Evolutionary conservation across 106 monocot genomes (phyloP).

Genomic region (Dendrobium huoshanense): DNA sequence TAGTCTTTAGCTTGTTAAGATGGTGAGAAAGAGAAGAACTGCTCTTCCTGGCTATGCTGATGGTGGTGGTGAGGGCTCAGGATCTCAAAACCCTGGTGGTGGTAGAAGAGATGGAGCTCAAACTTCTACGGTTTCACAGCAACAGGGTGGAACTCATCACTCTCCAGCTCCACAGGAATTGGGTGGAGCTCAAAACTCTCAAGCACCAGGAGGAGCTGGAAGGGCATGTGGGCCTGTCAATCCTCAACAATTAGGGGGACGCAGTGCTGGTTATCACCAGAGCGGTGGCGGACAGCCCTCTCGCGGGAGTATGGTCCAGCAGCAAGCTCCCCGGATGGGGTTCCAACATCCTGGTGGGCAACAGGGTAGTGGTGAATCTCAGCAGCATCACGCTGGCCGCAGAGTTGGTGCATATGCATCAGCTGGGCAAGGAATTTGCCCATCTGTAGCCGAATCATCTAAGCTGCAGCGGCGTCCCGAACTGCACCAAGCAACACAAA

Average conservation of each 20-base stretch:
- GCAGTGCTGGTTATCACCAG: constrained; percentile 25
- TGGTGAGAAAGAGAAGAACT: constrained; percentile 47
- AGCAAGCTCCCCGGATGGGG: constrained; percentile 8
- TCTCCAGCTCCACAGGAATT: not conserved
- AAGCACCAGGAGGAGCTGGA: constrained; percentile 23
- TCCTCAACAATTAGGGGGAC: constrained; percentile 47
- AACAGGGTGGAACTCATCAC: not conserved
- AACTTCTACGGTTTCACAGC: not conserved
- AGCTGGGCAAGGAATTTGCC: constrained; percentile 29
- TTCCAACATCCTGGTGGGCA: constrained; percentile 38
- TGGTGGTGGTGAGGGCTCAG: constrained; percentile 20
- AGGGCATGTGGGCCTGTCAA: constrained; percentile 29
- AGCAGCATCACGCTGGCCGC: constrained; percentile 48
- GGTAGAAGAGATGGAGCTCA: constrained; percentile 22
- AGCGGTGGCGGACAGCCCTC: constrained; percentile 11
- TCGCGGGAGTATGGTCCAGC: constrained; percentile 12
- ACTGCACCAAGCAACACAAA: constrained; percentile 88
- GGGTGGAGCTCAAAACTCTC: not conserved
- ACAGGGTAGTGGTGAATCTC: constrained; percentile 36
- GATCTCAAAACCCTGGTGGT: constrained; percentile 24
- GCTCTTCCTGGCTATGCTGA: constrained; percentile 34
- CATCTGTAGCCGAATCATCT: constrained; percentile 36
- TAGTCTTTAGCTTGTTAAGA: constrained; percentile 24
- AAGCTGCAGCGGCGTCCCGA: constrained; percentile 51
- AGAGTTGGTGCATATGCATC: constrained; percentile 25